Evolutionary conservation across 192 early-diverging fungal genomes (phyloP).

Genomic region (Tieghemiomyces parasiticus): DNA sequence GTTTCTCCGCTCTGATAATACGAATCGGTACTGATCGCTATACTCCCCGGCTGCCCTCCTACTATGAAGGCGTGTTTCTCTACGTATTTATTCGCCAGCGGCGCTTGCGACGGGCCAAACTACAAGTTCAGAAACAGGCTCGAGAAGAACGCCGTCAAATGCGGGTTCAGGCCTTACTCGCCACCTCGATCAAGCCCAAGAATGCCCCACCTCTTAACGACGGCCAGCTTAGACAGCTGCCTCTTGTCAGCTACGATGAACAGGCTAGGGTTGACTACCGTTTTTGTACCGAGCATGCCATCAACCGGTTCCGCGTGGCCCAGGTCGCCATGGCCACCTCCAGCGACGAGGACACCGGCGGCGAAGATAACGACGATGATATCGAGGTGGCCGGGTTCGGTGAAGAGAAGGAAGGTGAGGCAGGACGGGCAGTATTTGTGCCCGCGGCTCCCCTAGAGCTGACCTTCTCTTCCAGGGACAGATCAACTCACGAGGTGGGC

Average conservation of each 20-base stretch:
- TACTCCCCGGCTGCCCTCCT: background rate
- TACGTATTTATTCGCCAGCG: background rate
- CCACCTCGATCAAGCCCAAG: background rate
- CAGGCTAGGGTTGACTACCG: background rate
- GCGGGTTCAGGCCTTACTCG: background rate
- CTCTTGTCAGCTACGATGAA: background rate
- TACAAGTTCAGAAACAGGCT: background rate
- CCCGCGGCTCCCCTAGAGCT: background rate
- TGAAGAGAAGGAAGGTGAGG: too few species aligned
- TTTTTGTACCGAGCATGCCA: background rate
- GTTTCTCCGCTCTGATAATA: background rate
- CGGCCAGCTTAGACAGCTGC: background rate
- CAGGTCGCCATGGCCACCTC: background rate
- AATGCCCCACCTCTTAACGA: background rate
- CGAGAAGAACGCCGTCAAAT: background rate
- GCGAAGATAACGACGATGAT: too few species aligned
- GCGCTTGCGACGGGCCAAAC: too few species aligned
- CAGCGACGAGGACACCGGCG: background rate
- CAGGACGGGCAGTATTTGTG: too few species aligned
- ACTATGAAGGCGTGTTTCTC: background rate
- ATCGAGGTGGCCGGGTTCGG: too few species aligned
- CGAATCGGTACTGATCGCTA: background rate
- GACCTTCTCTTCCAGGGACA: background rate
- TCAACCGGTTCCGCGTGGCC: background rate
- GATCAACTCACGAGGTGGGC: background rate